Percentiles rank a stretch among this genome's conserved stretches.
phyloP scores from a whole-genome alignment of 2,329 filamentous ascomycete species.

The Sphaerostilbella broomeana region DNA sequence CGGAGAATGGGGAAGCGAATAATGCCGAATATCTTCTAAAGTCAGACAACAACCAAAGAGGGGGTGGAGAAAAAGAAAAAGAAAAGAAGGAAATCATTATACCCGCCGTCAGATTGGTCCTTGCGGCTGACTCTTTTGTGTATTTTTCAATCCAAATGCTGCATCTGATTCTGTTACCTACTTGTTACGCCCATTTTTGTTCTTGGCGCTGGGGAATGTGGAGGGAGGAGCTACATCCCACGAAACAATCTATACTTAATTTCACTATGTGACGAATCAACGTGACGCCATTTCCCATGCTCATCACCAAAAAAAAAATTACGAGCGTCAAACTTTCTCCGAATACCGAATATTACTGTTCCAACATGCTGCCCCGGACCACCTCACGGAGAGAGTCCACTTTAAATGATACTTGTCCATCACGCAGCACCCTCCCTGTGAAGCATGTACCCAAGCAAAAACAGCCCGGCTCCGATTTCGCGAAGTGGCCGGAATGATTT shows the following conservation, averaged over 20 bases:
- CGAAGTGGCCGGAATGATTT: conserved; percentile 29
- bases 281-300: too few relatives aligned
- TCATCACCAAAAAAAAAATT: too few relatives aligned
- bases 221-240: neutral
- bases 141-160: too few relatives aligned
- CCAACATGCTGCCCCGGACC: too few relatives aligned
- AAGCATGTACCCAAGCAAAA: conserved; percentile 5
- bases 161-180: too few relatives aligned
- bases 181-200: too few relatives aligned
- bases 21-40: too few relatives aligned
- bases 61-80: conserved; percentile 9
- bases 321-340: too few relatives aligned
- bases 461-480: conserved; percentile 22
- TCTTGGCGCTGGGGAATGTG: neutral
- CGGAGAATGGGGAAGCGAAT: too few relatives aligned
- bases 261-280: too few relatives aligned
- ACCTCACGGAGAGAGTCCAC: conserved; percentile 7
- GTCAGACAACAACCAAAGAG: too few relatives aligned
- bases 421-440: neutral
- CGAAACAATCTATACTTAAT: neutral
- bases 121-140: neutral
- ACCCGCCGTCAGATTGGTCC: neutral
- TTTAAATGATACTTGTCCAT: conserved; percentile 3
- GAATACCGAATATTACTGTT: too few relatives aligned
- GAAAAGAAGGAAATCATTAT: neutral